Percentiles rank a stretch among this genome's conserved stretches.
phyloP scores from a whole-genome alignment of 805 yeast species.

The Myxozyma melibiosi region DNA sequence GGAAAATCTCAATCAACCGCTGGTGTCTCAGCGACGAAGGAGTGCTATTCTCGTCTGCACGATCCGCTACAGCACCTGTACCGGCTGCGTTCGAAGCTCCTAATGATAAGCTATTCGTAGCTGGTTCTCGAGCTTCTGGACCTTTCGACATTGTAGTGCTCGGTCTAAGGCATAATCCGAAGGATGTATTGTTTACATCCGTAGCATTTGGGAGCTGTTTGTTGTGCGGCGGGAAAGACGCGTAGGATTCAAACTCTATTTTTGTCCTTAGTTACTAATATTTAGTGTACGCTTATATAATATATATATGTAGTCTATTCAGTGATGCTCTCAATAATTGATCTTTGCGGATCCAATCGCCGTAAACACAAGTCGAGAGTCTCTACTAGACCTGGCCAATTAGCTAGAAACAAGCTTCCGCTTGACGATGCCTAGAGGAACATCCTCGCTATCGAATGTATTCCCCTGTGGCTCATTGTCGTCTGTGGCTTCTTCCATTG shows the following conservation, averaged over 20 bases:
- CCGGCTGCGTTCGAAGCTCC: neutral
- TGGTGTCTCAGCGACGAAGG: constrained; percentile 51
- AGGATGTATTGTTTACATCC: too few species aligned
- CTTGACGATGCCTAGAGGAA: constrained; percentile 5
- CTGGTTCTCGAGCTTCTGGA: neutral
- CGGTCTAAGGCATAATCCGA: too few species aligned
- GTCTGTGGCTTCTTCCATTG: neutral
- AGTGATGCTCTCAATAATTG: too few species aligned
- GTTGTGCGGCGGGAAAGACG: too few species aligned
- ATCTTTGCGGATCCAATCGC: too few species aligned
- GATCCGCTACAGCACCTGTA: neutral
- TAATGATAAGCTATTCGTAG: too few species aligned
- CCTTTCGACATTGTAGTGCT: neutral
- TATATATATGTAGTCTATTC: neutral
- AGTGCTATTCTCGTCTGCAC: neutral
- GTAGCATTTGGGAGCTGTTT: too few species aligned
- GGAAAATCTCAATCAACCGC: constrained; percentile 53
- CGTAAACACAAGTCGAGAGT: neutral
- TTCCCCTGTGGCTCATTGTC: too few species aligned
- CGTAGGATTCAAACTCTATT: too few species aligned
- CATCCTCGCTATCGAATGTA: constrained; percentile 1
- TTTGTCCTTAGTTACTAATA: too few species aligned
- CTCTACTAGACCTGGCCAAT: too few species aligned
- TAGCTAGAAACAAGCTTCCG: neutral
- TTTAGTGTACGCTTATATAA: too few species aligned